Evolutionary conservation across 2,329 filamentous ascomycete genomes (phyloP).

Genomic region (Paecilomyces formosus): DNA sequence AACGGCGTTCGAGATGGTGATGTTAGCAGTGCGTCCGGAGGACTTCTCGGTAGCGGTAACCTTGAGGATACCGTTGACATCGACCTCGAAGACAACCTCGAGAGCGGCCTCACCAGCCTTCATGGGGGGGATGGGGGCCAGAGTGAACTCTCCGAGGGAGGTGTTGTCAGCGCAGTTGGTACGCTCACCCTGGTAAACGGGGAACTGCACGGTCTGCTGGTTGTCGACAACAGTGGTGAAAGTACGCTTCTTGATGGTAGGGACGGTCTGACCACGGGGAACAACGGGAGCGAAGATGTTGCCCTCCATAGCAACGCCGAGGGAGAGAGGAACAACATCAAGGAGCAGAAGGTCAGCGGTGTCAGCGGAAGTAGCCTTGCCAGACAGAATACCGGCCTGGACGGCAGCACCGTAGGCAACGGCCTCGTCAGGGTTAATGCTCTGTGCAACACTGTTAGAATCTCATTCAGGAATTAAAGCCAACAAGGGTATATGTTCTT

Average conservation of each 20-base stretch:
- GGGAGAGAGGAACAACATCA: slow-evolving; percentile 91
- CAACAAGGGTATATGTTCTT: slow-evolving; percentile 6
- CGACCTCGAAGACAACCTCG: slow-evolving; percentile 97
- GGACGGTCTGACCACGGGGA: slow-evolving; percentile 67
- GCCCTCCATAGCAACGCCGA: slow-evolving; percentile 99
- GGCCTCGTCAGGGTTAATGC: slow-evolving; percentile 99
- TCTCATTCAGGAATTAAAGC: neutral
- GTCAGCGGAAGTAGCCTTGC: slow-evolving; percentile 93
- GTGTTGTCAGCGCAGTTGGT: slow-evolving; percentile 99
- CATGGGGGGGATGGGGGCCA: slow-evolving; percentile 80
- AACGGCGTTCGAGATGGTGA: slow-evolving; percentile 99
- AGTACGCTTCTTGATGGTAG: slow-evolving; percentile 74
- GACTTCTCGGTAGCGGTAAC: slow-evolving; percentile 99
- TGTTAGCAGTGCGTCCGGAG: slow-evolving; percentile 95
- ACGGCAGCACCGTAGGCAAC: slow-evolving; percentile 98
- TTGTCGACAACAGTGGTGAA: slow-evolving; percentile 67
- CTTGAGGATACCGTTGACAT: slow-evolving; percentile 99
- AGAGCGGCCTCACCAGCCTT: slow-evolving; percentile 92
- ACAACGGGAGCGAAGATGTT: slow-evolving; percentile 98
- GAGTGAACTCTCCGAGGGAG: slow-evolving; percentile 91
- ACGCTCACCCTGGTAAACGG: slow-evolving; percentile 91
- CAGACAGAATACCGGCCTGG: slow-evolving; percentile 96
- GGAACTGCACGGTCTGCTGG: slow-evolving; percentile 83
- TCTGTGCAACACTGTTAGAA: slow-evolving; percentile 31
- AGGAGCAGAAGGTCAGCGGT: slow-evolving; percentile 90